These are phyloP conservation scores for Aureobasidium sp. DNA, from an alignment of 2,329 filamentous ascomycete species.

Conservation along the genomic window DNA sequence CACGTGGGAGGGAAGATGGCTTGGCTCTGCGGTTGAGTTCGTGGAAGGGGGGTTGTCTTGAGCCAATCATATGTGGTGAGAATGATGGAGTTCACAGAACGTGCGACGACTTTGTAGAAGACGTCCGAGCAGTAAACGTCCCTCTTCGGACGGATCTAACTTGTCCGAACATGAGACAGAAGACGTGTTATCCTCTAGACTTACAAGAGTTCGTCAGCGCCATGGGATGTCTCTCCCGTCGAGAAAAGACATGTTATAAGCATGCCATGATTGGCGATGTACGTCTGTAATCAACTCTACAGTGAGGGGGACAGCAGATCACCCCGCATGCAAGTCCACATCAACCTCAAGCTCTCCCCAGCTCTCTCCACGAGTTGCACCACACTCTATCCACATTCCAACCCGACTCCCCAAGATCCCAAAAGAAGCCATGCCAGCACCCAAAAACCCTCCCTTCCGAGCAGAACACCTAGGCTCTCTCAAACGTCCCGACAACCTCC, in stretches of 20 bases:
- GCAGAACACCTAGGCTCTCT: constrained; percentile 49
- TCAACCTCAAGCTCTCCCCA: not conserved
- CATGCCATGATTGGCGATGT: too few relatives aligned
- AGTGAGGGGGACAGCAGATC: not conserved
- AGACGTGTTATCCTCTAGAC: too few relatives aligned
- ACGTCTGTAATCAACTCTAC: not conserved
- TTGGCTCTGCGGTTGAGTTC: not conserved
- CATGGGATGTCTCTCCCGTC: too few relatives aligned
- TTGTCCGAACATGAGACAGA: too few relatives aligned
- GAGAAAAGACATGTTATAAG: too few relatives aligned
- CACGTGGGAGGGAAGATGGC: not conserved
- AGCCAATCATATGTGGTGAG: not conserved
- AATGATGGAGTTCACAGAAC: not conserved
- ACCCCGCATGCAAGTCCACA: not conserved
- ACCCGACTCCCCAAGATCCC: not conserved
- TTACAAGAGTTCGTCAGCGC: too few relatives aligned
- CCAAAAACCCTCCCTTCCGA: constrained; percentile 51
- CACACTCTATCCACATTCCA: not conserved
- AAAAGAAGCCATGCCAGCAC: constrained; percentile 14
- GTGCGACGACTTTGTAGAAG: not conserved
- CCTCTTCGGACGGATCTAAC: too few relatives aligned
- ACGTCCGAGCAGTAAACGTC: too few relatives aligned
- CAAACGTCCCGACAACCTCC: constrained; percentile 51
- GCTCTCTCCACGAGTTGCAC: not conserved
- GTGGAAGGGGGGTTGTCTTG: not conserved